Evolutionary conservation across 1,284 basidiomycete species (phyloP).

Genomic region (Leccinum griseonigrum): DNA sequence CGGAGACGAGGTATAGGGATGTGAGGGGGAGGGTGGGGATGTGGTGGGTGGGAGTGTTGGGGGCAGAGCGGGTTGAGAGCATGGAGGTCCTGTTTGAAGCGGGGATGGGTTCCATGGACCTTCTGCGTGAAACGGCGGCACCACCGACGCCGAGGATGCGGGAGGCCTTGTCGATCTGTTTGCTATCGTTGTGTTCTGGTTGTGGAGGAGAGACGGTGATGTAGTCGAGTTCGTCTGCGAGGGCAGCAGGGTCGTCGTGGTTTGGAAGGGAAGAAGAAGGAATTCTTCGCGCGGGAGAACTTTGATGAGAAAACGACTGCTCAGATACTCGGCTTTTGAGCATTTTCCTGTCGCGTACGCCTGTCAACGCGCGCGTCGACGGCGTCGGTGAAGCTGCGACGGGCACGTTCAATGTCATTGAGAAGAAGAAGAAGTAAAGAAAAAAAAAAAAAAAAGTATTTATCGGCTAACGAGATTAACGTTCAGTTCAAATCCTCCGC

Average conservation of each 20-base stretch:
- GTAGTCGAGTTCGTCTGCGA: constrained; percentile 70
- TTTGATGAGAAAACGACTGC: constrained; percentile 16
- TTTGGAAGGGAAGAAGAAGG: constrained; percentile 7
- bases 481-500: constrained; percentile 13
- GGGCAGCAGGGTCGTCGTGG: constrained; percentile 34
- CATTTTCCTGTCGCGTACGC: constrained; percentile 5
- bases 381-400: not conserved
- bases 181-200: constrained; percentile 1
- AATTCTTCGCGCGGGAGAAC: not conserved
- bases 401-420: not conserved
- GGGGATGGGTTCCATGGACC: constrained; percentile 79
- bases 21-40: constrained; percentile 72
- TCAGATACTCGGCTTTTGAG: constrained; percentile 21
- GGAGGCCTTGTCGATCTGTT: constrained; percentile 57
- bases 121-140: constrained; percentile 43
- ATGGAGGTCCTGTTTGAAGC: constrained; percentile 70
- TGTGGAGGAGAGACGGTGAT: constrained; percentile 49
- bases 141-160: constrained; percentile 63
- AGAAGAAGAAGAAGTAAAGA: not conserved
- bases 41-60: constrained; percentile 50
- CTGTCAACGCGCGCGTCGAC: not conserved
- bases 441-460: not conserved
- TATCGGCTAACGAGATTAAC: not conserved
- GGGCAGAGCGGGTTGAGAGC: constrained; percentile 71
- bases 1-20: constrained; percentile 81